Evolutionary conservation across 2,329 filamentous ascomycete species (phyloP).

Genomic region (Monilinia laxa): DNA sequence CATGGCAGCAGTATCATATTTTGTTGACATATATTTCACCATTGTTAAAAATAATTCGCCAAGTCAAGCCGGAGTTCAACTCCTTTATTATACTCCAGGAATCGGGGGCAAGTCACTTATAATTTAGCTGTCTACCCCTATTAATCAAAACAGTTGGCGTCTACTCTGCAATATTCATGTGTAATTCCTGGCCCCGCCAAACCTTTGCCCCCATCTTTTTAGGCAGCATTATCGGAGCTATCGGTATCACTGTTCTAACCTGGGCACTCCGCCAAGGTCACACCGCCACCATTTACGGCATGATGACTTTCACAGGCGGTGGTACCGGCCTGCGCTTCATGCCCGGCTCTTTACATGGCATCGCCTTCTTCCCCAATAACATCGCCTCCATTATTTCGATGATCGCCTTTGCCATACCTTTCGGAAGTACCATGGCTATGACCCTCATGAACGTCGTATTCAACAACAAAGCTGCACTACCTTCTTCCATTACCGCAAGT

Average conservation of each 20-base stretch:
- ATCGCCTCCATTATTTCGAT: background rate
- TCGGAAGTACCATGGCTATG: background rate
- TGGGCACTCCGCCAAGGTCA: background rate
- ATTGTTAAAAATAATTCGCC: background rate
- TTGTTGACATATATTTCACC: background rate
- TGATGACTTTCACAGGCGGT: background rate
- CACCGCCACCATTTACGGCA: background rate
- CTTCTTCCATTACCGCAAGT: background rate
- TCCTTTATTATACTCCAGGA: background rate
- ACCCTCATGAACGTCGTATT: background rate
- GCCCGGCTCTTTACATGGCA: background rate
- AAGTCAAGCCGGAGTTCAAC: background rate
- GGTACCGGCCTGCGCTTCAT: background rate
- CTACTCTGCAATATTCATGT: background rate
- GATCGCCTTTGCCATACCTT: background rate
- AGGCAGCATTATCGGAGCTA: background rate
- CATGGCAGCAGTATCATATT: background rate
- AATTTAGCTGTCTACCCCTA: background rate
- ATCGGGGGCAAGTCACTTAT: background rate
- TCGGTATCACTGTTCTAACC: background rate
- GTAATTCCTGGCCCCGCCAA: background rate
- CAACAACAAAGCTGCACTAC: background rate
- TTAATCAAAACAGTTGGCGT: background rate
- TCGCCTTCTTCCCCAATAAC: background rate
- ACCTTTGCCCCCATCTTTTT: background rate